A percentile compares a stretch with the other conserved stretches of the same genome.
phyloP scores from a whole-genome alignment of 2,329 filamentous ascomycete species.

The Pestalotiopsis fici region DNA sequence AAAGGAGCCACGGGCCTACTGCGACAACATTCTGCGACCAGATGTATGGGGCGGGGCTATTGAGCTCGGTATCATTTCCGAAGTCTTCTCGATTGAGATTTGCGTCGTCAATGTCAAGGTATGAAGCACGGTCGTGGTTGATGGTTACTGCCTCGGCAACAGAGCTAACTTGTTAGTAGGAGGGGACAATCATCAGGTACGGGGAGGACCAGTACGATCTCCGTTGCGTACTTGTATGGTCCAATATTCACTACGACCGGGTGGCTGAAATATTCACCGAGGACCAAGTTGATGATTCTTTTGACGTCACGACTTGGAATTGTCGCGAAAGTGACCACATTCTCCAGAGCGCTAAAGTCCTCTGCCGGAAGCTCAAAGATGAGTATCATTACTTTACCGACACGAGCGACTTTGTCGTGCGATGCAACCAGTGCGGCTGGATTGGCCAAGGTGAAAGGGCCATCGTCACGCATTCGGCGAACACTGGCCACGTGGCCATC shows the following conservation, averaged over 20 bases:
- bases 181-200: conserved; percentile 55
- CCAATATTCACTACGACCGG: conserved; percentile 91
- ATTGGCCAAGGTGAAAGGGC: conserved; percentile 67
- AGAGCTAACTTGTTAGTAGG: conserved; percentile 8
- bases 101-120: conserved; percentile 76
- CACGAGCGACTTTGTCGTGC: conserved; percentile 76
- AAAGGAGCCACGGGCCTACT: conserved; percentile 72
- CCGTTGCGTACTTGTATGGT: conserved; percentile 83
- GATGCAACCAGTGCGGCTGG: conserved; percentile 73
- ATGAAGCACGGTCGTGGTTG: not conserved
- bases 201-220: conserved; percentile 68
- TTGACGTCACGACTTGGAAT: conserved; percentile 67
- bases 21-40: conserved; percentile 75
- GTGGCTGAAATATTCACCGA: conserved; percentile 73
- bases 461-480: conserved; percentile 61
- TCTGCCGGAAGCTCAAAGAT: conserved; percentile 66
- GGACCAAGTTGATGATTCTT: conserved; percentile 63
- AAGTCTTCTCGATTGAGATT: conserved; percentile 84
- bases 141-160: not conserved
- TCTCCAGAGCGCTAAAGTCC: conserved; percentile 65
- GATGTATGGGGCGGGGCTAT: conserved; percentile 92
- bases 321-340: conserved; percentile 60
- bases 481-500: conserved; percentile 62
- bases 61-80: conserved; percentile 81
- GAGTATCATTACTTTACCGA: conserved; percentile 83